Percentiles rank a stretch among this genome's conserved stretches.
These are phyloP conservation scores for Hemileccinum impolitum DNA, from an alignment of 768 basidiomycete species.

Conservation along the genomic window DNA sequence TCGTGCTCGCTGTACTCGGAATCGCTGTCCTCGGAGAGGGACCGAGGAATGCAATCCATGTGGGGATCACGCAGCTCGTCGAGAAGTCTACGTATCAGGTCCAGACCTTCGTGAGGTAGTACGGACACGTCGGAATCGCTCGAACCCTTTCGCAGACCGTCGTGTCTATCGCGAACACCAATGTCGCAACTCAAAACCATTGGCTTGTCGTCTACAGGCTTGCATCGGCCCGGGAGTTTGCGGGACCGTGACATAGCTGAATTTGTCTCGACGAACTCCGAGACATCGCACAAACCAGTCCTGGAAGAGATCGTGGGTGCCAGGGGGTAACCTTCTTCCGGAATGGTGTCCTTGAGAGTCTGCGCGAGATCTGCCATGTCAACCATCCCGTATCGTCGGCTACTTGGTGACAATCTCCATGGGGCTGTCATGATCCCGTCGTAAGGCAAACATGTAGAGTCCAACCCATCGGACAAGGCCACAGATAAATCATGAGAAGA, in stretches of 20 bases:
- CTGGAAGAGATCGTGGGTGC: neutral
- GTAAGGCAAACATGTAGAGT: neutral
- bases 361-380: slow-evolving; percentile 4
- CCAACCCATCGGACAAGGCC: neutral
- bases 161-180: neutral
- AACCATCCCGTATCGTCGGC: slow-evolving; percentile 13
- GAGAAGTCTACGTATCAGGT: slow-evolving; percentile 15
- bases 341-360: neutral
- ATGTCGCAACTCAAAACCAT: neutral
- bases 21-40: slow-evolving; percentile 4
- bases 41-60: slow-evolving; percentile 4
- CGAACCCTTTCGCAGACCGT: neutral
- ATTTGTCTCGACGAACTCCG: neutral
- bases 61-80: slow-evolving; percentile 13
- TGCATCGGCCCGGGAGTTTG: neutral
- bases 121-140: neutral
- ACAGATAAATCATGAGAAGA: neutral
- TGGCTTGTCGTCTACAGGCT: neutral
- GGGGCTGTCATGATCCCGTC: neutral
- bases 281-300: neutral
- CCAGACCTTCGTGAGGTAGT: neutral
- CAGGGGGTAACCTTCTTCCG: neutral
- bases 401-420: neutral
- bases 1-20: neutral
- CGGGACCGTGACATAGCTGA: neutral